Base-by-base conservation (phyloP, 441 rosid species). In the Adansonia grandidieri region DNA sequence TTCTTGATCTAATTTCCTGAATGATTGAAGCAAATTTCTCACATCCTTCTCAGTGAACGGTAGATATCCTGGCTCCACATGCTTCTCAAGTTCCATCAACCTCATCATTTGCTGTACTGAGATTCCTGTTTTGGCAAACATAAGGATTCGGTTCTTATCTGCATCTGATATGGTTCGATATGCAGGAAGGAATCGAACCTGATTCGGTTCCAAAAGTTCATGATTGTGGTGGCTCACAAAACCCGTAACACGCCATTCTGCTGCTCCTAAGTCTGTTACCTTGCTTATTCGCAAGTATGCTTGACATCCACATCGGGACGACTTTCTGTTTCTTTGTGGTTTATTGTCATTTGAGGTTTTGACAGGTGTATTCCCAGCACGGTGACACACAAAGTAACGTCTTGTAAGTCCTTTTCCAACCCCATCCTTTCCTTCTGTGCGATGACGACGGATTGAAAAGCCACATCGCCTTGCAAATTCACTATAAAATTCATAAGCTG, bases 101-200 rank as follows among this genome's bases (percentile, higher is more conserved):
- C 91, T 90, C 96, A 96, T 91, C 99, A 96, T 96, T 86, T 96
- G 99, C 87, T 94, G 98, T 71, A 96, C 96, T 1, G 99, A 89
- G 72, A 93, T 96, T 75, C 97, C 97, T 0, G 99, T 94, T 87
- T 93, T 93, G 15, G 98, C 97, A 91, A 93, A 96, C 97, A 96
- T 94, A 73, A 96, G 89, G 77, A 96, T 91, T 58, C 97, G 83
- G 85, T 90, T 96, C 85, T 91, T 93, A 87, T 96, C 99, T 20
- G 94, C 79, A 68, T 93, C 98, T n/a, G 99, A 92, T 80, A 96
- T 96, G 24, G 98, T 89, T 77, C 98, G 90, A 81, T 91, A 96
- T 0, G 98, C 99, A 82, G 99, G 99, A 84, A 93, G 96, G 83
- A 93, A 96, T 75, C 98, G 94, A 58, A 96, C 97, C 84, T 93